phyloP scores from a whole-genome alignment of 192 early-diverging fungal species.

The Phlyctochytrium planicorne region DNA sequence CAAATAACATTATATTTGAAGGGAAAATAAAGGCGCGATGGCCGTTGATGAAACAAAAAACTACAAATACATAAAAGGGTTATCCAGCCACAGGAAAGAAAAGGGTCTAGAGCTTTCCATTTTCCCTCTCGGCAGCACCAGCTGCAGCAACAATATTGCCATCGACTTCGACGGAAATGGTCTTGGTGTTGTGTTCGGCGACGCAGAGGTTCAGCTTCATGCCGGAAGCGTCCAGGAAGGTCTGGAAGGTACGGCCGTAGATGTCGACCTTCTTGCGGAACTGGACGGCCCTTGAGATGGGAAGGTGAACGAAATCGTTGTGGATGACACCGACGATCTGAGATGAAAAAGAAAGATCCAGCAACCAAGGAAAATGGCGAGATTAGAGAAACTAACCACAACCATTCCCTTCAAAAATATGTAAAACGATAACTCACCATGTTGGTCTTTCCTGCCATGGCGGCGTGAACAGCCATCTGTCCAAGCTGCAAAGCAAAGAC shows the following conservation, averaged over 20 bases:
- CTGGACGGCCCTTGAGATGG: conserved; percentile 30
- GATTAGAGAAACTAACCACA: no score
- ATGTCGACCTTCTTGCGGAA: conserved; percentile 36
- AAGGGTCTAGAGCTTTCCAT: no score
- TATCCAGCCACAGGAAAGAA: no score
- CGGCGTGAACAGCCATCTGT: conserved; percentile 35
- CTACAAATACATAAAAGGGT: no score
- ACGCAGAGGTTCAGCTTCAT: conserved; percentile 6
- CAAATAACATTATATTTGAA: no score
- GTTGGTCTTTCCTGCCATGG: conserved; percentile 44
- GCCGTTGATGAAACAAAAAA: no score
- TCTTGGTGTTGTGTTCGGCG: background rate
- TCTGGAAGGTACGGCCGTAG: conserved; percentile 14
- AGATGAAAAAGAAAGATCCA: background rate
- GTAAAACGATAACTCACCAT: background rate
- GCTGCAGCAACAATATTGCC: no score
- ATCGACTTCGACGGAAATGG: no score
- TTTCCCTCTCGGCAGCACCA: no score
- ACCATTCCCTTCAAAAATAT: background rate
- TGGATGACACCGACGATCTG: conserved; percentile 24
- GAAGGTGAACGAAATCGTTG: conserved; percentile 32
- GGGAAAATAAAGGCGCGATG: no score
- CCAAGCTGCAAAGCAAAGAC: conserved; percentile 28
- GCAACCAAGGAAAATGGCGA: no score
- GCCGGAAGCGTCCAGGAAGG: conserved; percentile 18